phyloP scores from a whole-genome alignment of 345 rosid species.

The Sonneratia caseolaris region DNA sequence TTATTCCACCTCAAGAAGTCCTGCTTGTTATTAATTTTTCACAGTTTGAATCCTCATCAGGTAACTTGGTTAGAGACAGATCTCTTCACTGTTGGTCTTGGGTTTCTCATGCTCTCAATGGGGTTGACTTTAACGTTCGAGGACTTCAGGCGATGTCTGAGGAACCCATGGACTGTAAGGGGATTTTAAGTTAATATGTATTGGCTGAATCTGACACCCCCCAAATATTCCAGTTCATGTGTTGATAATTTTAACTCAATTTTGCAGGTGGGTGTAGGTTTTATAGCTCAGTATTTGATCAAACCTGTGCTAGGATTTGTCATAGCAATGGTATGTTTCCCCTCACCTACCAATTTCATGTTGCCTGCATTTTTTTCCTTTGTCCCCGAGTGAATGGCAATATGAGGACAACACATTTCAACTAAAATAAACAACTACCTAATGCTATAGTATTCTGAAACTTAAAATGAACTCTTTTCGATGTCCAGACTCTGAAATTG shows the following conservation, averaged over 20 bases:
- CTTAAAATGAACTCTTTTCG: constrained; percentile 14
- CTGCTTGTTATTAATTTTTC: constrained; percentile 8
- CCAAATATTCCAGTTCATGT: constrained; percentile 6
- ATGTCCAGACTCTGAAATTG: constrained; percentile 60
- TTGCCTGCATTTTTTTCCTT: not conserved
- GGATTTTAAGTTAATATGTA: constrained; percentile 9
- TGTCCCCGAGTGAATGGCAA: not conserved
- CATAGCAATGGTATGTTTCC: constrained; percentile 60
- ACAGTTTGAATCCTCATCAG: constrained; percentile 25
- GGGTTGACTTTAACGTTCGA: constrained; percentile 88
- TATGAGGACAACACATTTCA: not conserved
- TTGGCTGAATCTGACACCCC: not conserved
- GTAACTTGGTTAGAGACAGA: constrained; percentile 50
- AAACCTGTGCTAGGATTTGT: constrained; percentile 78
- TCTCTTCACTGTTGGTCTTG: constrained; percentile 58
- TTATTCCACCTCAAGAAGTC: not conserved
- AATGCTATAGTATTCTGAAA: not conserved
- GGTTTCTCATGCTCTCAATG: constrained; percentile 98
- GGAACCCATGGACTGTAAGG: constrained; percentile 97
- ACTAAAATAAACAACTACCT: not conserved
- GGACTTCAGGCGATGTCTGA: constrained; percentile 72
- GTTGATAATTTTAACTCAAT: constrained; percentile 10
- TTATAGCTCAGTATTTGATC: constrained; percentile 77
- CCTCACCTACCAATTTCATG: constrained; percentile 3
- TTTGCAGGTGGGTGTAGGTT: constrained; percentile 94